Percentiles rank a stretch among this genome's conserved stretches.
These are phyloP conservation scores for Ophiostoma australiae DNA, from an alignment of 2,329 filamentous ascomycete species.

Conservation along the genomic window DNA sequence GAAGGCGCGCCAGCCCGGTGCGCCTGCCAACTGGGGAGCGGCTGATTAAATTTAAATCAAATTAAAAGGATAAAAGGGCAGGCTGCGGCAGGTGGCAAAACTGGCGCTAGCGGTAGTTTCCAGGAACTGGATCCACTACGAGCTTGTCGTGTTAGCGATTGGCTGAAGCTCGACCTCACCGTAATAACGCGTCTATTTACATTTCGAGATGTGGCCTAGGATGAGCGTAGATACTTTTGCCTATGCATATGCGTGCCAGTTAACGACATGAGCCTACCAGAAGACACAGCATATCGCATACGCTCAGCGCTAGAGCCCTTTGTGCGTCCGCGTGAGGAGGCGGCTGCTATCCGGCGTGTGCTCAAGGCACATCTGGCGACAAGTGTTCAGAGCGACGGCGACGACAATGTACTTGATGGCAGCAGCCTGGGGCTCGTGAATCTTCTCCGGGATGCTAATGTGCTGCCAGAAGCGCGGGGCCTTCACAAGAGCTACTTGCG, in stretches of 20 bases:
- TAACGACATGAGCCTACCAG: slow-evolving; percentile 21
- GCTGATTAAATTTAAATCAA: slow-evolving; percentile 19
- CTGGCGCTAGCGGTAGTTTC: slow-evolving; percentile 22
- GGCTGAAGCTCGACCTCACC: slow-evolving; percentile 14
- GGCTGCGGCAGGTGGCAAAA: neutral
- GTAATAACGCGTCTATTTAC: slow-evolving; percentile 14
- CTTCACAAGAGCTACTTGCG: slow-evolving; percentile 52
- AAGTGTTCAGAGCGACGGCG: slow-evolving; percentile 38
- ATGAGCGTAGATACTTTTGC: neutral
- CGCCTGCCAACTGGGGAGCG: slow-evolving; percentile 1
- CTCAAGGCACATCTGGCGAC: slow-evolving; percentile 51
- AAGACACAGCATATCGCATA: slow-evolving; percentile 24
- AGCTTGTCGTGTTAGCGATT: slow-evolving; percentile 15
- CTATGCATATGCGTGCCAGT: neutral
- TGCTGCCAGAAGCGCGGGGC: slow-evolving; percentile 40
- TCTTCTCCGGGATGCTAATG: slow-evolving; percentile 35
- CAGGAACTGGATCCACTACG: slow-evolving; percentile 9
- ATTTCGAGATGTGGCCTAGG: neutral
- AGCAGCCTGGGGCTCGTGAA: slow-evolving; percentile 45
- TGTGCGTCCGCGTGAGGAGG: slow-evolving; percentile 54
- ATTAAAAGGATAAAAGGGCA: slow-evolving; percentile 21
- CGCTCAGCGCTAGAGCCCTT: slow-evolving; percentile 44
- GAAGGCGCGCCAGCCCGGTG: slow-evolving; percentile 17
- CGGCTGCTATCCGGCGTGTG: slow-evolving; percentile 51
- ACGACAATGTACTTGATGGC: slow-evolving; percentile 17